Conservation (phyloP, 768 basidiomycete species). For the Collybia sordida region DNA sequence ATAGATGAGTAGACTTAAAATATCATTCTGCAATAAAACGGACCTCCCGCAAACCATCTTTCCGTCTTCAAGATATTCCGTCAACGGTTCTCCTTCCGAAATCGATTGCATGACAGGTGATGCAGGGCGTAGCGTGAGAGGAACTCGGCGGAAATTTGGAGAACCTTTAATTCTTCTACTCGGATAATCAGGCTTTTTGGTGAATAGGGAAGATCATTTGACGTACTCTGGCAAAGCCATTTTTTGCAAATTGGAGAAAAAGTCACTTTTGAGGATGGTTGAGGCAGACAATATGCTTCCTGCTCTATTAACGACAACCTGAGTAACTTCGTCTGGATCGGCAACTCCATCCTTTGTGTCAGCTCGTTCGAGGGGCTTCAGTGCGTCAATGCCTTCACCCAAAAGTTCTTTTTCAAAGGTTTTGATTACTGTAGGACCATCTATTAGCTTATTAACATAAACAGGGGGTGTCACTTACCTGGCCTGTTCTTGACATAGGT, state of each 20-base stretch:
- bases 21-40: slow-evolving; percentile 7
- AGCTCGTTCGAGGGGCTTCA: slow-evolving; percentile 80
- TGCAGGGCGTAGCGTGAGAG: slow-evolving; percentile 52
- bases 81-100: slow-evolving; percentile 34
- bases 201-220: background rate
- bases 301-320: slow-evolving; percentile 79
- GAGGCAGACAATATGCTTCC: slow-evolving; percentile 88
- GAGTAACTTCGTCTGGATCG: slow-evolving; percentile 87
- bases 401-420: slow-evolving; percentile 92
- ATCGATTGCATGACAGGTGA: slow-evolving; percentile 25
- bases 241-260: slow-evolving; percentile 93
- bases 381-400: slow-evolving; percentile 70
- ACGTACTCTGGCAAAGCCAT: slow-evolving; percentile 92
- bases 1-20: background rate
- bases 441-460: background rate
- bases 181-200: background rate
- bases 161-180: slow-evolving; percentile 85
- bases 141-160: slow-evolving; percentile 88
- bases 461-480: slow-evolving; percentile 42
- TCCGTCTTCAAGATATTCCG: slow-evolving; percentile 35
- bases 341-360: slow-evolving; percentile 68
- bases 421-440: slow-evolving; percentile 71
- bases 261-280: slow-evolving; percentile 94
- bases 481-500: slow-evolving; percentile 82
- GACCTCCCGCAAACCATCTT: slow-evolving; percentile 82